Base-by-base conservation (phyloP, 2,329 filamentous ascomycete species). In the Aspergillus felis region DNA sequence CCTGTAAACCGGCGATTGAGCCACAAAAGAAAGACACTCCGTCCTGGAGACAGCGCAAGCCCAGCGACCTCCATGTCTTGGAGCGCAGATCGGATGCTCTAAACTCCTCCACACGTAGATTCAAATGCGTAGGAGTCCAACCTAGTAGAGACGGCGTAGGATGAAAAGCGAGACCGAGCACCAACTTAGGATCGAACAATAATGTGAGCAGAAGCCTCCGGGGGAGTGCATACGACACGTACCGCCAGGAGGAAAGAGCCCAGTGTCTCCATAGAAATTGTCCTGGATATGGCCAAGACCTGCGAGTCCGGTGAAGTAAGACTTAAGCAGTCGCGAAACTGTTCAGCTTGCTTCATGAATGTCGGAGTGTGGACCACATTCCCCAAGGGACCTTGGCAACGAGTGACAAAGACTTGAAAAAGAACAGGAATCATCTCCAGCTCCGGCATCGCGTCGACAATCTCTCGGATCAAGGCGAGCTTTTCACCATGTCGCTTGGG, bases 1-100 rank as follows among this genome's bases (percentile, higher is more conserved):
- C 58, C 28, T 63, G 61, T 24, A 63, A 48, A 24, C 54, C 38
- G 14, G 56, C 24, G 25, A 63, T 57, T 17, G 61, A 63, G 22
- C 56, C 58, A 51, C 58, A 57, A 24, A 61, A 63, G 2, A 63
- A 14, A 17, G 56, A 57, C 12, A 61, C 51, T 1, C 46, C 14
- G 3, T 54, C 61, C 10, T 54, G 61, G 2, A 63, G 53, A 50
- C 61, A 63, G 3, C 61, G 61, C 35, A 56, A 25, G n/a, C 38
- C 44, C 14, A 61, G 56, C 4, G 50, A 49, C 28, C 41, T 44
- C 41, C 41, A 44, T 0, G n/a, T 44, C 20, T 10, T 44, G 3
- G 20, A 9, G 10, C 3, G 41, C 4, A 12, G 1, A 22, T 10
- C n/a, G 1, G 41, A 44, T 9, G 41, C n/a, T 22, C 41, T 4